These are phyloP conservation scores for Trematosphaeria pertusa DNA, from an alignment of 2,329 filamentous ascomycete species.

Conservation along the genomic window DNA sequence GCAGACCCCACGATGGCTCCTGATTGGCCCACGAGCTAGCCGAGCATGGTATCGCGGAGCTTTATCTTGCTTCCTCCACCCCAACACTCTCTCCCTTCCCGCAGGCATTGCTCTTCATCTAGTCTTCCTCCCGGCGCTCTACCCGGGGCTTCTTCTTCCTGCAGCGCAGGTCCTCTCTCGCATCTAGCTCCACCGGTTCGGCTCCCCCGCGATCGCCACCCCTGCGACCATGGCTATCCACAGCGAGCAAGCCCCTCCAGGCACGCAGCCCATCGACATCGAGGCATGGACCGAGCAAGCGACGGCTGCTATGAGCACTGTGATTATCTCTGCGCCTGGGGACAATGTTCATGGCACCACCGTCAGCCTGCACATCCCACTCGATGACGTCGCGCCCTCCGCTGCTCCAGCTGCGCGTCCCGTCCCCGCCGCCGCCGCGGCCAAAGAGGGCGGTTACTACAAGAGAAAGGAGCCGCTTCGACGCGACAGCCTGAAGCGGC, in stretches of 20 bases:
- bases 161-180: slow-evolving; percentile 2
- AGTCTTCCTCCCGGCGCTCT: not conserved
- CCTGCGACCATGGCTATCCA: slow-evolving; percentile 41
- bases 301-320: slow-evolving; percentile 50
- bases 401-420: slow-evolving; percentile 30
- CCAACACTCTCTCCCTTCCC: not conserved
- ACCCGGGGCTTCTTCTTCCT: slow-evolving; percentile 3
- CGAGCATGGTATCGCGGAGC: too few species aligned
- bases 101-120: not conserved
- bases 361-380: slow-evolving; percentile 73
- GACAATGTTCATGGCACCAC: slow-evolving; percentile 59
- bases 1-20: slow-evolving; percentile 29
- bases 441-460: slow-evolving; percentile 56
- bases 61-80: slow-evolving; percentile 10
- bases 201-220: slow-evolving; percentile 4
- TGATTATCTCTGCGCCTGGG: slow-evolving; percentile 47
- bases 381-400: slow-evolving; percentile 64
- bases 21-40: slow-evolving; percentile 33
- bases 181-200: not conserved
- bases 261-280: slow-evolving; percentile 48
- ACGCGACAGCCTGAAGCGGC: slow-evolving; percentile 68
- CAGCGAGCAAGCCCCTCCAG: slow-evolving; percentile 23
- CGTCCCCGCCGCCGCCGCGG: slow-evolving; percentile 34
- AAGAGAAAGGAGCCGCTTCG: slow-evolving; percentile 62
- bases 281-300: slow-evolving; percentile 59